Evolutionary conservation across 2,329 filamentous ascomycete species (phyloP), one percentile per base, ranked within the genome.

Genomic region (Scorias spongiosa): DNA sequence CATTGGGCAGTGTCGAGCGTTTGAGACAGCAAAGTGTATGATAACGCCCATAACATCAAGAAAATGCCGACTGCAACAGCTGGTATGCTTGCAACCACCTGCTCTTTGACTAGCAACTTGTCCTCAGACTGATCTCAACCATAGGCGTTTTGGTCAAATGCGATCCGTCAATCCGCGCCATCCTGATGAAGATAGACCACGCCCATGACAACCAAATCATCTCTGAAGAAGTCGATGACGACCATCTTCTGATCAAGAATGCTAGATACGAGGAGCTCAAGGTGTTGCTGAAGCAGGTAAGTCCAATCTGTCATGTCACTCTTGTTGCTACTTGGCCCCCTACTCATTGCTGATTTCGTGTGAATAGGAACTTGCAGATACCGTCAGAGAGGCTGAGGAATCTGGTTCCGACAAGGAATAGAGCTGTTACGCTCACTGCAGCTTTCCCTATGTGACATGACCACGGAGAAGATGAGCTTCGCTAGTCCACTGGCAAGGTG

Each of bases 141-240:
- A 40, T 42, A 41, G 83, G 83, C 49, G 79, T 84, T 26, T 72
- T 89, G 50, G 78, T 89, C 63, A 77, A 86, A 63, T 86, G 81
- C 64, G 84, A 89, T 59, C 80, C 84, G n/a, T 84, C 81, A 39
- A 87, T 89, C 71, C 88, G 87, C 64, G 82, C 84, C 49, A 86
- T 88, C 67, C 81, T 89, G 56, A 70, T 84, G 53, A 82, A 79
- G 56, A 83, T 89, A 52, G 80, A 89, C 63, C 74, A 69, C 54
- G 69, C 75, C 45, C 57, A 65, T 45, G 71, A 73, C 51, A 78
- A 87, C 62, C 77, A 80, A 50, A 84, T 78, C 60, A 83, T 89
- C 57, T 82, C 87, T 49, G 81, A 87, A 54, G 81, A 87, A 49
- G 72, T 88, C 1, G 83, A 88, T 63, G 83, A 88, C 47, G 75